Evolutionary conservation across 805 yeast genomes (phyloP), one percentile per base, ranked within the genome.

Genomic region (Hanseniaspora hatyaiensis): DNA sequence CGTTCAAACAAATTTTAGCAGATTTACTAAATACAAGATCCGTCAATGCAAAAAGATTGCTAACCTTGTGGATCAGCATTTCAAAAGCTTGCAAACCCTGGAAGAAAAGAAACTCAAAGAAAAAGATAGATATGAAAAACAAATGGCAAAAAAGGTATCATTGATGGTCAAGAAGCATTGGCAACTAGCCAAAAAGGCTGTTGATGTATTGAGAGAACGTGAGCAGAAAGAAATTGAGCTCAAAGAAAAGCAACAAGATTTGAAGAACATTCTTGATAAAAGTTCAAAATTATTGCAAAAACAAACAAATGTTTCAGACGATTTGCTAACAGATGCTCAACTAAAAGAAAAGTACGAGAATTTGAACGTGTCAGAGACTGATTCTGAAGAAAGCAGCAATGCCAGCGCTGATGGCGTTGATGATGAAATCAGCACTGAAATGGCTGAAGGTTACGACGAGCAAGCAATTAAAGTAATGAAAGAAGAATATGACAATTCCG

Each of bases 251-350:
- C 82, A 87, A 59, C 83, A 84, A 56, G 95, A 88, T 59, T 69
- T 89, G 49, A 78, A 85, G 49, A 81, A 85, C 58, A 88, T 89
- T 71, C 67, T 89, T 50, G 94, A 88, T 57, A 92, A 88, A 57
- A 85, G 96, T 20, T 85, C 96, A 0, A 88, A 84, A 59, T 71
- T 89, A 30, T 68, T 89, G 24, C 96, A 87, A 52, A 94, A 95
- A 1, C 94, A 89, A 53, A 36, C 18, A 40, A 41, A 16, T 33
- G 47, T 30, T 3, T 34, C 30, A 11, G 47, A 50, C 40, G 40
- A 32, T 18, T 15, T 34, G 34, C 57, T 74, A 19, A 59, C 74
- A 1, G 66, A 70, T 3, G 73, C 68, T 8, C 70, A 72, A 51
- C 63, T 72, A 46, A 57, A 60, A 29, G 55, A 64, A 48, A 72